Percentiles rank a stretch among this genome's conserved stretches.
phyloP scores from a whole-genome alignment of 139 green algal genomes.

The Dunaliella primolecta region DNA sequence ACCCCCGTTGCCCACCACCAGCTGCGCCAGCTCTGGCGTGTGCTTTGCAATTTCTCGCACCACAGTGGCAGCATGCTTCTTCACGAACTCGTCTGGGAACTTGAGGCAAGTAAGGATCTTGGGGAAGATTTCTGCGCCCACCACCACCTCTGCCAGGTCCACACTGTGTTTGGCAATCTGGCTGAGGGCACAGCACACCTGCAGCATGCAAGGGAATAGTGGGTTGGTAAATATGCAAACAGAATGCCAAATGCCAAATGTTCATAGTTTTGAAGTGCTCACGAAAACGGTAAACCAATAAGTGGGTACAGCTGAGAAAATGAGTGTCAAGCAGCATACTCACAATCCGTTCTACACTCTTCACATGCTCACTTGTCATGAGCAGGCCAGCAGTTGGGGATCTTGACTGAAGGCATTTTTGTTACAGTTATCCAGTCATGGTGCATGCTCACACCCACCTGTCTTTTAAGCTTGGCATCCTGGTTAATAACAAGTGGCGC shows the following conservation, averaged over 20 bases:
- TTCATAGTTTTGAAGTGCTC: too few relatives aligned
- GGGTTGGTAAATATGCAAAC: too few relatives aligned
- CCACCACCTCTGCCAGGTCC: conserved; percentile 86
- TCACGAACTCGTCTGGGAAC: conserved; percentile 80
- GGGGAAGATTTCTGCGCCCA: conserved; percentile 87
- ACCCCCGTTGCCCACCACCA: conserved; percentile 80
- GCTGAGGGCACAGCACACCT: conserved; percentile 73
- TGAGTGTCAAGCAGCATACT: too few relatives aligned
- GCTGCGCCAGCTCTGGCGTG: conserved; percentile 85
- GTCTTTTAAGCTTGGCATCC: conserved; percentile 84
- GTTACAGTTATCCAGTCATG: too few relatives aligned
- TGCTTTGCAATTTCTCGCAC: conserved; percentile 82
- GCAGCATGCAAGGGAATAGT: conserved; percentile 6
- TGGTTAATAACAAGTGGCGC: conserved; percentile 76
- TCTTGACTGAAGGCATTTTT: too few relatives aligned
- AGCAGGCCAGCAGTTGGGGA: too few relatives aligned
- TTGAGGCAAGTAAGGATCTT: conserved; percentile 86
- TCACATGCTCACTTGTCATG: too few relatives aligned
- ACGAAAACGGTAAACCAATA: too few relatives aligned
- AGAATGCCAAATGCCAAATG: too few relatives aligned
- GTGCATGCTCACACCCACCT: conserved; percentile 64
- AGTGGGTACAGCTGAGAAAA: too few relatives aligned
- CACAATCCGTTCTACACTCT: too few relatives aligned
- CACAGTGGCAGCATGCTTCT: conserved; percentile 75
- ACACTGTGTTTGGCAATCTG: conserved; percentile 88